Base-by-base conservation (phyloP, 495 filamentous ascomycete species). In the Trichoderma reesei region DNA sequence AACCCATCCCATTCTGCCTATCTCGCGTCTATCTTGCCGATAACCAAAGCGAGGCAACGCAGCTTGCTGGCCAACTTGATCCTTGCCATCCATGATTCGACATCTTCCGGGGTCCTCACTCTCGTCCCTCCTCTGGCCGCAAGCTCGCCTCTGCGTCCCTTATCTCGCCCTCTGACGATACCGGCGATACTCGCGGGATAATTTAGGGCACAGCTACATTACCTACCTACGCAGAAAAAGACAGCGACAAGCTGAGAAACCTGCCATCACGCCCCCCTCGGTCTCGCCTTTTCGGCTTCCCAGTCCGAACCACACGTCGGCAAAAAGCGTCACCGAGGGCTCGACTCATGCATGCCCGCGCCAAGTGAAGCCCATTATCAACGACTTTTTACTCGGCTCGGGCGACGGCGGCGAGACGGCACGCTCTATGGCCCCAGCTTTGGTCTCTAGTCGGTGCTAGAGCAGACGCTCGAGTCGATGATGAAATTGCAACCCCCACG, bases 11-110 rank as follows among this genome's bases (percentile, higher is more conserved):
- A 56, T 56, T 56, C 51, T 56, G 51, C 51, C 51, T 56, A 56
- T 56, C 51, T 56, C 34, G 51, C 51, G 51, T 26, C 51, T 56
- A 56, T 56, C 51, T 56, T 56, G 51, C 51, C 26, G 51, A 56
- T 56, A 56, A 36, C 10, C 26, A 26, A 26, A 26, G 26, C 26
- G 26, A 26, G 26, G 26, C 26, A 26, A 26, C 26, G 26, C 26
- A 26, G 1, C 26, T 26, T 26, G 1, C 26, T 26, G 26, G 26
- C 26, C 0, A 26, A 26, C 26, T 26, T 26, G 26, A 26, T 26
- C 26, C 26, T 26, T 26, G 31, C 31, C 10, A 18, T 33, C 9
- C 51, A 56, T 56, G 31, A 26, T 26, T 56, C 16, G 51, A 56
- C 34, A 56, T 56, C 26, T 56, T 56, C 51, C 51, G 51, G 51